phyloP scores from a whole-genome alignment of 2,329 filamentous ascomycete species.

The Phoma sp. region DNA sequence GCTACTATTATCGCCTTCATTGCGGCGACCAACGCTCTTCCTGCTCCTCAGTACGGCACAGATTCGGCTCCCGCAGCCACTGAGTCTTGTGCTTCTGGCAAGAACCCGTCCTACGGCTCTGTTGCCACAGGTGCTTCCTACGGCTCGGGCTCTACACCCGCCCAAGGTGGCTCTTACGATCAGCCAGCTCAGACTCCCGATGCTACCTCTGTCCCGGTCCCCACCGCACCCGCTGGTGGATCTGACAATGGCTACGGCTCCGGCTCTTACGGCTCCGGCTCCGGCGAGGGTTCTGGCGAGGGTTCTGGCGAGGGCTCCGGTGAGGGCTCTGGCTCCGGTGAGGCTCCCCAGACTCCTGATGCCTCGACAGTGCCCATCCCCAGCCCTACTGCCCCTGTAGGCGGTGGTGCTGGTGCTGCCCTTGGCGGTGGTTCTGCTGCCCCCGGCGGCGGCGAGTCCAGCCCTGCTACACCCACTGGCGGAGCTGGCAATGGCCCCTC shows the following conservation, averaged over 20 bases:
- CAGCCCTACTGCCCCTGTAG: too few species aligned
- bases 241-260: background rate
- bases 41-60: conserved; percentile 7
- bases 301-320: background rate
- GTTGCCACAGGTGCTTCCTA: background rate
- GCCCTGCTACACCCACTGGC: background rate
- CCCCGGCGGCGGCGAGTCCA: background rate
- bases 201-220: background rate
- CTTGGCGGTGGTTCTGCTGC: background rate
- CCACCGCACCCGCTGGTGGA: background rate
- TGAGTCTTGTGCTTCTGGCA: background rate
- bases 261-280: background rate
- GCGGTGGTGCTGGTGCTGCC: too few species aligned
- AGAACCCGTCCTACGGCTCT: background rate
- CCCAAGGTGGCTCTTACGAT: background rate
- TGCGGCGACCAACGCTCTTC: conserved; percentile 10
- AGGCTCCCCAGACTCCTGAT: background rate
- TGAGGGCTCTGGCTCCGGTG: background rate
- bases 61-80: conserved; percentile 13
- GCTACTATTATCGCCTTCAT: conserved; percentile 13
- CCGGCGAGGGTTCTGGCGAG: background rate
- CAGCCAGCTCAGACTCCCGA: background rate
- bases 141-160: background rate
- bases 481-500: background rate
- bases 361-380: too few species aligned